Base-by-base conservation (phyloP, 2,329 filamentous ascomycete species). In the Metarhizium rileyi region DNA sequence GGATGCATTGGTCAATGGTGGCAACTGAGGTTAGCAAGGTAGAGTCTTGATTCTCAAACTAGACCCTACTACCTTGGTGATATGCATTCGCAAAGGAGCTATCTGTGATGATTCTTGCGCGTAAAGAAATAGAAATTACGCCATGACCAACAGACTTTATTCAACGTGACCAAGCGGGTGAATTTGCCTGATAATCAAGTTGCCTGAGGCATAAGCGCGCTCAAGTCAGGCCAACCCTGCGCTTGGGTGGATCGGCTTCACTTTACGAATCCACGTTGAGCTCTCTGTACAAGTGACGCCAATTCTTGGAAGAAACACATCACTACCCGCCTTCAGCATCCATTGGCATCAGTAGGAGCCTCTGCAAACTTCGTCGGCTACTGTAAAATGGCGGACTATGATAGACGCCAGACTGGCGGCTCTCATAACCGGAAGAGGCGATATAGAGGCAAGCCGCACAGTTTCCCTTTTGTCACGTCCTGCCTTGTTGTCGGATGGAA, bases 361-460 rank as follows among this genome's bases (percentile, higher is more conserved):
- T 12, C 35, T n/a, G 12, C 43, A 22, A 10, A 27, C 27, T 35
- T 20, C 23, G 27, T 18, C 26, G 46, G 42, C 7, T 4, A 48
- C 47, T 47, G 25, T 30, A 41, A 46, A 48, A 69, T 82, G 78
- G 73, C 74, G 44, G 78, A 82, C 58, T 72, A 78, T 66, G 77
- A 81, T 55, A 71, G 76, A 55, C 68, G 83, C 63, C 76, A 73
- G 33, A 61, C 64, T 14, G 70, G 74, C 35, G 68, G 78, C 53
- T 68, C 76, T 61, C 73, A 82, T 65, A 81, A 80, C 59, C 82
- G 86, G 66, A 95, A 94, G 71, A 78, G 86, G 61, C 80, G 89
- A 63, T 85, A 83, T 63, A 78, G 87, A 86, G 89, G 89, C 90
- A 65, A 57, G 73, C 58, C 14, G 23, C 27, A 25, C 10, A 14